Evolutionary conservation across 768 basidiomycete genomes (phyloP), one percentile per base, ranked within the genome.

Genomic region (Rubroboletus satanas): DNA sequence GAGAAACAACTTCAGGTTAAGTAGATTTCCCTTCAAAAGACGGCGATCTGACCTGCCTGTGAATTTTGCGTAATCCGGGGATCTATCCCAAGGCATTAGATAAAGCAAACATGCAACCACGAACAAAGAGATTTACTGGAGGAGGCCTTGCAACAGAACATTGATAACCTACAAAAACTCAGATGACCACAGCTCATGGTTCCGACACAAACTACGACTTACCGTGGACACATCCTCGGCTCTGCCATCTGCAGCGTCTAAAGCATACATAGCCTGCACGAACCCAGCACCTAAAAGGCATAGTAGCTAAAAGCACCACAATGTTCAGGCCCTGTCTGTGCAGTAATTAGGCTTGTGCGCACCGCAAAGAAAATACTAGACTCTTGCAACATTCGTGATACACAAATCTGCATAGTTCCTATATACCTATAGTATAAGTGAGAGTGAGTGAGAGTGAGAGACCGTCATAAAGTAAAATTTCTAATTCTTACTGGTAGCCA

Each of bases 361-460:
- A 95, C 88, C 49, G 88, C 88, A 71, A 95, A 93, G 75, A 95
- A 95, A 45, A 97, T 85, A 4, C 90, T 87, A 18, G 92, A 94
- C 71, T 98, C 93, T 65, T 88, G 86, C 58, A 98, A 72, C 94
- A 98, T 98, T 12, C 93, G 80, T 18, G 90, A 84, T 2, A 96
- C 84, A 57, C 94, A 95, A 29, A 98, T 93, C 67, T 96, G 93
- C 85, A 97, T 85, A 0, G 88, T 93, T 8, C 94, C 94, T 44
- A 98, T 83, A 62, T 90, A 90, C 64, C 87, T 89, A 49, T 18
- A 55, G 49, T 32, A 38, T n/a, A 49, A 12, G 1, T 11, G 9
- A 48, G 43, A 21, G 21, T 21, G 21, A 21, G 21, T 21, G 21
- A 29, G 45, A 31, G 45, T 48, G 35, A 44, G 18, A 42, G 38